Conservation (phyloP, 305 asterid species). For the Plantago coronopus region DNA sequence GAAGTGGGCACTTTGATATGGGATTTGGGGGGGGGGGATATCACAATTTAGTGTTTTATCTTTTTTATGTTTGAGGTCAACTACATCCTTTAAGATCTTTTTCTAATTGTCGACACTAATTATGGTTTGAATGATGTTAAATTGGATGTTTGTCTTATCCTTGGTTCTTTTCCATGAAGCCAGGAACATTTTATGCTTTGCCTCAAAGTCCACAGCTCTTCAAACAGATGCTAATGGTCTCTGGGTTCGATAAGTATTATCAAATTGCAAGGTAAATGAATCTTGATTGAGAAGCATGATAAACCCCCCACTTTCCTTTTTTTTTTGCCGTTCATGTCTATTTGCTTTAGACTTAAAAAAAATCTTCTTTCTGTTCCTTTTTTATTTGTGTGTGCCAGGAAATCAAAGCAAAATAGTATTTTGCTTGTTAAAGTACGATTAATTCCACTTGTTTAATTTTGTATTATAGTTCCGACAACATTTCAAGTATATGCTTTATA, state of each 20-base stretch:
- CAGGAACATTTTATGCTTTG: constrained; percentile 91
- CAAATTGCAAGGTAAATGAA: constrained; percentile 82
- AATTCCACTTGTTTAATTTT: constrained; percentile 11
- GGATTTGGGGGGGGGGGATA: too few relatives aligned
- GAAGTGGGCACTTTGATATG: too few relatives aligned
- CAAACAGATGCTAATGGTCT: constrained; percentile 99
- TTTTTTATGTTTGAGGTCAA: neutral
- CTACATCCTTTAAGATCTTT: constrained; percentile 1
- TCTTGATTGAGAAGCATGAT: constrained; percentile 5
- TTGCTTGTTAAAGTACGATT: constrained; percentile 8
- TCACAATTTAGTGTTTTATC: too few relatives aligned
- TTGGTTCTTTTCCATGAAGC: constrained; percentile 51
- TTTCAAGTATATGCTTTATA: too few relatives aligned
- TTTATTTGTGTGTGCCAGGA: too few relatives aligned
- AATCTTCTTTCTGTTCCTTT: too few relatives aligned
- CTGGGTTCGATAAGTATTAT: constrained; percentile 88
- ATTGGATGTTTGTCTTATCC: constrained; percentile 31
- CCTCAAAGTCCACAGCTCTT: constrained; percentile 99
- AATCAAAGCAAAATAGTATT: too few relatives aligned
- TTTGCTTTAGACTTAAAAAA: too few relatives aligned
- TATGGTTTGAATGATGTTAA: constrained; percentile 20
- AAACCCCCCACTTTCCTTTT: neutral
- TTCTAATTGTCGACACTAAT: constrained; percentile 6
- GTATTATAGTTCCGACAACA: neutral
- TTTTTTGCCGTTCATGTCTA: neutral